Evolutionary conservation across 495 filamentous ascomycete species (phyloP).

Genomic region (Daldinia loculata): DNA sequence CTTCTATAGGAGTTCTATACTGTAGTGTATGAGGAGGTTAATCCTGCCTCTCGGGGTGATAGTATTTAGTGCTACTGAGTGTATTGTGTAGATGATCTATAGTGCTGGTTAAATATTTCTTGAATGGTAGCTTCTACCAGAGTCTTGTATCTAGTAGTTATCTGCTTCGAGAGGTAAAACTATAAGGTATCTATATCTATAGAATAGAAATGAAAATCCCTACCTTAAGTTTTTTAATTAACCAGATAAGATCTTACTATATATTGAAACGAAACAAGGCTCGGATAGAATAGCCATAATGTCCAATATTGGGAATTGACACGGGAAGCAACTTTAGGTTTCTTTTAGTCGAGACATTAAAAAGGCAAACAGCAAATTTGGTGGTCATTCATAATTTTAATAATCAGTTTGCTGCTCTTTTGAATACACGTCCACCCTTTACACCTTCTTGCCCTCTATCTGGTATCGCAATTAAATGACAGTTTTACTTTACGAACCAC

Average conservation of each 20-base stretch:
- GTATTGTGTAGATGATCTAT: neutral
- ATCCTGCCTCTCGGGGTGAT: neutral
- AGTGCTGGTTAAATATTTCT: too few species aligned
- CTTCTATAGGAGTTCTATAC: neutral
- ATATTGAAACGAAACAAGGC: too few species aligned
- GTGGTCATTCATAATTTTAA: conserved; percentile 16
- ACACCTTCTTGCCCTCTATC: conserved; percentile 30
- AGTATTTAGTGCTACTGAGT: neutral
- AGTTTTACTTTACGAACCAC: conserved; percentile 59
- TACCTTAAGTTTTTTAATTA: too few species aligned
- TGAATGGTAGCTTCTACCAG: too few species aligned
- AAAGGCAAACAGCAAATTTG: neutral
- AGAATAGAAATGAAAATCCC: too few species aligned
- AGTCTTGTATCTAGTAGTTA: too few species aligned
- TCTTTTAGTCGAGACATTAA: neutral
- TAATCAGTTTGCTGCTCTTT: conserved; percentile 36
- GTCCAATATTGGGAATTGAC: neutral
- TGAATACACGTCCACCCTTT: conserved; percentile 37
- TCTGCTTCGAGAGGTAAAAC: too few species aligned
- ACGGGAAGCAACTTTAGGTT: neutral
- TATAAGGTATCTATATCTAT: too few species aligned
- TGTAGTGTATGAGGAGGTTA: neutral
- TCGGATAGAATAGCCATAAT: too few species aligned
- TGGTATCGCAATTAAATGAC: conserved; percentile 28
- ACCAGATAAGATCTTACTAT: too few species aligned